Base-by-base conservation (phyloP, 306 rosid species). In the Inga oerstediana region DNA sequence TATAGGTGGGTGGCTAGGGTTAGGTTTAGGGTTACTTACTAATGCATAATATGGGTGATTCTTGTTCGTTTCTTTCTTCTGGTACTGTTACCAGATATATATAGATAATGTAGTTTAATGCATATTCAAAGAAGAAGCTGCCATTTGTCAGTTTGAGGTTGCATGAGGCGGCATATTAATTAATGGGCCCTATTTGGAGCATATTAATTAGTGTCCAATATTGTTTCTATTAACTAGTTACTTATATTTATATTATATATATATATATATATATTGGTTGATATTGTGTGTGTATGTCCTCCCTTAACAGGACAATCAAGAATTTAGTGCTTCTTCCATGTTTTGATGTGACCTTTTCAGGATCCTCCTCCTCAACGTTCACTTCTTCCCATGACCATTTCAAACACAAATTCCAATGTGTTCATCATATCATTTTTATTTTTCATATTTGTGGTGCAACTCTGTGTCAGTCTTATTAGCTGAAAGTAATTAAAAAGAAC, bases 261-360 rank as follows among this genome's bases (percentile, higher is more conserved):
- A 27, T 56, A n/a, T 20, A 56, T 8, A 3, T 8, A 3, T 59
- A 1, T 20, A 20, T 54, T 46, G 48, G 15, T 51, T 16, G 10
- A 19, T 54, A 54, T 68, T 80, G 73, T 86, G 43, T 1, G 43
- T 6, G 43, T 39, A 39, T 39, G 93, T 87, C 92, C 74, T 80
- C 90, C 89, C 76, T 84, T 79, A 90, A 89, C 89, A 87, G 74
- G 90, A 89, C 96, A 90, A 88, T 85, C 74, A 79, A 79, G 85
- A 88, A 78, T 76, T 76, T 84, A 74, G 83, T 79, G 77, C 73
- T 39, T 68, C 64, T 79, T 78, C 85, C 91, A 81, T 88, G 89
- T 91, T 90, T 90, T 84, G 90, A 83, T 83, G 90, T 89, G 89
- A 87, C 90, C 84, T 79, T 83, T 76, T 75, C 49, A 85, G 83